Evolutionary conservation across 371 early-diverging fungal genomes (phyloP), one percentile per base, ranked within the genome.

Genomic region (Fennellomyces sp.): DNA sequence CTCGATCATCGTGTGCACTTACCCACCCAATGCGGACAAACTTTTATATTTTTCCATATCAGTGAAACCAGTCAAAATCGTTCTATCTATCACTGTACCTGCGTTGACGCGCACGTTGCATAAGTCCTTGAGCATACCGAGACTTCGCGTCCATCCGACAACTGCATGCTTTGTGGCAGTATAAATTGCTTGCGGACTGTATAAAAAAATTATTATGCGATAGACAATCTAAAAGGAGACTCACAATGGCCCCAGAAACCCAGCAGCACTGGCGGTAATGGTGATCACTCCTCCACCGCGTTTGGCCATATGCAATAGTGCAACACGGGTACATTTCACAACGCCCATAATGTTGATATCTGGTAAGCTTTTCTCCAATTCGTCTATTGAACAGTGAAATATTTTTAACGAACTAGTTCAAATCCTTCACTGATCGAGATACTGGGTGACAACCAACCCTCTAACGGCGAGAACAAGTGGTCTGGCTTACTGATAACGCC

Each of bases 41-140:
- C 58, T 53, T n/a, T 8, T n/a, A n/a, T n/a, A n/a, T n/a, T n/a
- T n/a, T n/a, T n/a, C n/a, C n/a, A n/a, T n/a, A n/a, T n/a, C n/a
- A n/a, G n/a, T n/a, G n/a, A n/a, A n/a, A n/a, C n/a, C n/a, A 17
- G 19, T 17, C n/a, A n/a, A n/a, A n/a, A n/a, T n/a, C n/a, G n/a
- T n/a, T n/a, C n/a, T n/a, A n/a, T n/a, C n/a, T n/a, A n/a, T n/a
- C n/a, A n/a, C n/a, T n/a, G 31, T 42, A 50, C 57, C 61, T 21
- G 74, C 72, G 53, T 72, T 74, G 1, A 73, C 72, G 25, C 77
- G 64, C 5, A 77, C 68, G 29, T 73, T 73, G 35, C 72, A 73
- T 26, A 77, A 52, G 0, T 54, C 28, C 0, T 57, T 51, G 59
- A 77, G 7, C 26, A n/a, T 5, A 27, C 58, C 56, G 23, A 69